Percentiles rank a stretch among this genome's conserved stretches.
phyloP scores from a whole-genome alignment of 345 rosid genomes.

The Eutrema yunnanense region DNA sequence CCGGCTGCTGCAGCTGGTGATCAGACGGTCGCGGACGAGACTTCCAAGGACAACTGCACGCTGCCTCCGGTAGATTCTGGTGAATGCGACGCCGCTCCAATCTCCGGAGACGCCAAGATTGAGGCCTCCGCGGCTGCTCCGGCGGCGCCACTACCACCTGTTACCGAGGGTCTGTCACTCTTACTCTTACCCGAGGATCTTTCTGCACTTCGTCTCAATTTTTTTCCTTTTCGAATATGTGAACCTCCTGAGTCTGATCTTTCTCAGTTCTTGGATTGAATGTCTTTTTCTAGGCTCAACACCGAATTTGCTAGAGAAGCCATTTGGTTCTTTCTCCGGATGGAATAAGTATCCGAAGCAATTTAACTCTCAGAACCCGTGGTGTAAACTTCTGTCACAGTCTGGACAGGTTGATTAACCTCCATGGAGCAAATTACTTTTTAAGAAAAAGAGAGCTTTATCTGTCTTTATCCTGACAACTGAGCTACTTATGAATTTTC shows the following conservation, averaged over 20 bases:
- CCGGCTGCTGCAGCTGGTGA: slow-evolving; percentile 16
- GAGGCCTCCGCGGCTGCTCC: slow-evolving; percentile 39
- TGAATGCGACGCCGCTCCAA: slow-evolving; percentile 23
- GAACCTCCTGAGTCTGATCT: background rate
- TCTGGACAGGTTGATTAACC: slow-evolving; percentile 51
- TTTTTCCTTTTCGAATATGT: background rate
- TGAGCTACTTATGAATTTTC: slow-evolving; percentile 23
- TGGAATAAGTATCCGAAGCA: slow-evolving; percentile 46
- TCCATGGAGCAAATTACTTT: background rate
- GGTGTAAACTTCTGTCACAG: slow-evolving; percentile 78
- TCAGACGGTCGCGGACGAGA: slow-evolving; percentile 29
- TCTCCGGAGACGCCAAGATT: slow-evolving; percentile 44
- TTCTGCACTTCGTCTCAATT: background rate
- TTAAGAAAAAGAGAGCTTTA: background rate
- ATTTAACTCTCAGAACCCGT: slow-evolving; percentile 35
- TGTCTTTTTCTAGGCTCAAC: slow-evolving; percentile 41
- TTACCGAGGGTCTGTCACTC: slow-evolving; percentile 44
- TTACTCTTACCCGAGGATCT: background rate
- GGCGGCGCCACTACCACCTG: slow-evolving; percentile 35
- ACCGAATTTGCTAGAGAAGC: slow-evolving; percentile 49
- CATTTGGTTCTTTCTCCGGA: slow-evolving; percentile 41
- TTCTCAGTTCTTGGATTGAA: background rate
- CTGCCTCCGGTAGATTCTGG: background rate
- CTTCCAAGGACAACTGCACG: slow-evolving; percentile 47
- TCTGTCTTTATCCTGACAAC: background rate